phyloP scores from a whole-genome alignment of 192 early-diverging fungal species.

The Haplosporangium gracile region DNA sequence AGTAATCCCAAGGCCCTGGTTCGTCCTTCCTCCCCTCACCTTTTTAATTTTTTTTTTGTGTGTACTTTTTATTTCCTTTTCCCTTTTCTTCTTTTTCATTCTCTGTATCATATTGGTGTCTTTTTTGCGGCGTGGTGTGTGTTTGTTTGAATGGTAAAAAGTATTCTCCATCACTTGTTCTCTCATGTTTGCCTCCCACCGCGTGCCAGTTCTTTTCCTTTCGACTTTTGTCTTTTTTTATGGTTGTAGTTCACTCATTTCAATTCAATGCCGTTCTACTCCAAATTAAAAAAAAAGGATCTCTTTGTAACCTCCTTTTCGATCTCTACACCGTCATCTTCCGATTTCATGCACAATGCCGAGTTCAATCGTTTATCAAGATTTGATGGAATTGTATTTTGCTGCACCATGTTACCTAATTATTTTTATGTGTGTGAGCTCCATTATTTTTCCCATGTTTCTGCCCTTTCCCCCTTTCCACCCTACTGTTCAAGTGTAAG shows the following conservation, averaged over 20 bases:
- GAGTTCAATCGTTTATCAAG: too few species aligned
- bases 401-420: too few species aligned
- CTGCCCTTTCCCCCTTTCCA: neutral
- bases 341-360: too few species aligned
- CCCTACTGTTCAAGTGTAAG: neutral
- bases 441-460: too few species aligned
- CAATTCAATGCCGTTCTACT: too few species aligned
- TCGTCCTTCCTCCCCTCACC: neutral
- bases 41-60: neutral
- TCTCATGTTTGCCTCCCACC: neutral
- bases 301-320: too few species aligned
- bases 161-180: neutral
- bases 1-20: neutral
- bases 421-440: too few species aligned
- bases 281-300: too few species aligned
- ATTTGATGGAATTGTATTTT: too few species aligned
- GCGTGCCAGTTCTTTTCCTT: neutral
- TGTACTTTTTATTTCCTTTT: conserved; percentile 20
- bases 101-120: neutral
- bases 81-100: neutral
- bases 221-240: too few species aligned
- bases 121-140: neutral
- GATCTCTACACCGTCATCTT: too few species aligned
- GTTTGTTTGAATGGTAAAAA: conserved; percentile 24
- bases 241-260: too few species aligned